A percentile compares a stretch with the other conserved stretches of the same genome.
Conservation (phyloP, 192 early-diverging fungal species). For the Coemansia sp. region DNA sequence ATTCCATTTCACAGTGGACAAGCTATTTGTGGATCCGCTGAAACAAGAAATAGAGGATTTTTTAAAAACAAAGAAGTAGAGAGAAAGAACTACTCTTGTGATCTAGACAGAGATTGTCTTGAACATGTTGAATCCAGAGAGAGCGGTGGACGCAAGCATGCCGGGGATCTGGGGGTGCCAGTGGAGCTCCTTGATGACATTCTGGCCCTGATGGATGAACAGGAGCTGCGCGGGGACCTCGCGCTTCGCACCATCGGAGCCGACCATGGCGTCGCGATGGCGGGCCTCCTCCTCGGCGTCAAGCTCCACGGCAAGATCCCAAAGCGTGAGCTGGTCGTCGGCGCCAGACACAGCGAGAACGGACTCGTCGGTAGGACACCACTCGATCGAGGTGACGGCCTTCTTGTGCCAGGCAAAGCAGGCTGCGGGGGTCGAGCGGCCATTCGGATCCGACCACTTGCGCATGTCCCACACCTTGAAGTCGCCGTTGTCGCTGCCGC, state of each 20-base stretch:
- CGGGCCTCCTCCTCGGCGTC: conserved; percentile 86
- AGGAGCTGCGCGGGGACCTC: conserved; percentile 93
- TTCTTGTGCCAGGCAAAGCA: conserved; percentile 92
- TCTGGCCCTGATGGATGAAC: conserved; percentile 94
- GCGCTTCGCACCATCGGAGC: conserved; percentile 60
- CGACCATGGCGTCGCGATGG: conserved; percentile 56
- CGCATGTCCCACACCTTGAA: conserved; percentile 97
- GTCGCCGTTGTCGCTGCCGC: conserved; percentile 88
- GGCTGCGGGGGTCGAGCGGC: conserved; percentile 73
- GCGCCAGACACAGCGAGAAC: conserved; percentile 88
- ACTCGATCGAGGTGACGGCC: conserved; percentile 95
- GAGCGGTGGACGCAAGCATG: conserved; percentile 81
- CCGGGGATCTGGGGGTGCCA: conserved; percentile 97
- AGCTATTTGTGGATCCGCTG: background rate
- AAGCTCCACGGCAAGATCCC: conserved; percentile 96
- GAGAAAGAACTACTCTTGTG: background rate
- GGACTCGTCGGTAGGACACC: conserved; percentile 91
- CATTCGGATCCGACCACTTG: conserved; percentile 49
- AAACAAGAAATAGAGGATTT: too few relatives aligned
- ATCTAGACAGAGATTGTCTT: conserved; percentile 88
- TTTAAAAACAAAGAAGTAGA: background rate
- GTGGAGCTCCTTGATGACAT: conserved; percentile 93
- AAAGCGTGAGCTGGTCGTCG: conserved; percentile 95
- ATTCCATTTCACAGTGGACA: too few relatives aligned
- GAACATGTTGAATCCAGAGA: conserved; percentile 92